Percentiles rank a stretch among this genome's conserved stretches.
Evolutionary conservation across 164 flowering plant species (phyloP).

Genomic region (Buxus sempervirens): DNA sequence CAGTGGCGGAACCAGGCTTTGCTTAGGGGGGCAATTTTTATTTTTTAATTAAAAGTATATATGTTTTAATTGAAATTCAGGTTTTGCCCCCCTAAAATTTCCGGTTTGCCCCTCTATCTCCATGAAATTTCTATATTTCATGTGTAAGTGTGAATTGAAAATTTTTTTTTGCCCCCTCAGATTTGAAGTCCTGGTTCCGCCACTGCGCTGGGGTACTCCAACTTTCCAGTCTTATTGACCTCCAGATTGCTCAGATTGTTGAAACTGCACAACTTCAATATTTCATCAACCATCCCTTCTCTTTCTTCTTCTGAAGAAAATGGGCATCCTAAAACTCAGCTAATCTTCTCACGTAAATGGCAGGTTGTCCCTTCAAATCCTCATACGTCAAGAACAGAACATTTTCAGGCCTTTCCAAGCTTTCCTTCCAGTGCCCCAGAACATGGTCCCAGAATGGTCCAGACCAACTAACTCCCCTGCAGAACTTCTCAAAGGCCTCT

Average conservation of each 20-base stretch:
- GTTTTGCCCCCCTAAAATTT: too few relatives aligned
- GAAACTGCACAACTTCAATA: background rate
- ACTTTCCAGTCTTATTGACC: background rate
- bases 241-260: background rate
- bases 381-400: background rate
- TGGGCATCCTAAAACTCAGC: background rate
- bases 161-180: too few relatives aligned
- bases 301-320: background rate
- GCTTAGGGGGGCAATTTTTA: too few relatives aligned
- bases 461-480: background rate
- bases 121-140: too few relatives aligned
- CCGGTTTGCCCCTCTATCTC: too few relatives aligned
- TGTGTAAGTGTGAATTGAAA: too few relatives aligned
- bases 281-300: background rate
- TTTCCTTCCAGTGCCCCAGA: background rate
- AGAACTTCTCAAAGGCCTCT: background rate
- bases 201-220: background rate
- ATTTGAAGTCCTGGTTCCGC: too few relatives aligned
- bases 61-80: too few relatives aligned
- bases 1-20: too few relatives aligned
- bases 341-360: background rate
- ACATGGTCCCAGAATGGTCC: background rate
- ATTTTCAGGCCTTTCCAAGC: background rate
- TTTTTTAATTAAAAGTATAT: too few relatives aligned
- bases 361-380: background rate